A percentile compares a stretch with the other conserved stretches of the same genome.
These are phyloP conservation scores for Syzygium jambos DNA, from an alignment of 345 rosid species.

Conservation along the genomic window DNA sequence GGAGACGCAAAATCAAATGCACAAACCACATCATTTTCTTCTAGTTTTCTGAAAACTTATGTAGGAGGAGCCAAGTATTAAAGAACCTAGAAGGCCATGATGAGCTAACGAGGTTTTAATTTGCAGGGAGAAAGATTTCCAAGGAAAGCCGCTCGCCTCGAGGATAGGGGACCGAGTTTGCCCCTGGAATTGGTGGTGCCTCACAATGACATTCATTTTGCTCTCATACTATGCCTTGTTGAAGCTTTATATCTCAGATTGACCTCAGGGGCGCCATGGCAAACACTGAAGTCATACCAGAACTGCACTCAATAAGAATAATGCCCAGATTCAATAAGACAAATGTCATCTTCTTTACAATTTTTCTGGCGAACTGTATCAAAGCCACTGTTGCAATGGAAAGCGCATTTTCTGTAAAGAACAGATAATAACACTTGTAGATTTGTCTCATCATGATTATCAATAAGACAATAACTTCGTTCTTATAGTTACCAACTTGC, in stretches of 20 bases:
- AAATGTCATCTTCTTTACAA: not conserved
- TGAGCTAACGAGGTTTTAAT: not conserved
- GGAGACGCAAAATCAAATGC: not conserved
- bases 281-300: not conserved
- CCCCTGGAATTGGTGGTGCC: constrained; percentile 14
- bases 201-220: constrained; percentile 9
- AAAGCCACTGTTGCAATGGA: not conserved
- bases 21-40: not conserved
- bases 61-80: not conserved
- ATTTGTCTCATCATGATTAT: not conserved
- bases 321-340: not conserved
- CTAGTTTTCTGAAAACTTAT: not conserved
- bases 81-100: not conserved
- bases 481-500: not conserved
- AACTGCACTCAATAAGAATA: not conserved
- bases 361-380: not conserved
- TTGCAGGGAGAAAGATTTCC: not conserved
- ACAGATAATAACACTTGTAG: not conserved
- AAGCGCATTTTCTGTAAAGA: not conserved
- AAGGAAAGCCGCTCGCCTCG: not conserved
- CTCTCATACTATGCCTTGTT: constrained; percentile 15
- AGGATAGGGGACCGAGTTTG: not conserved
- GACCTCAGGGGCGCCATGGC: not conserved
- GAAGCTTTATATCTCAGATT: constrained; percentile 10
- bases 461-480: not conserved